phyloP scores from a whole-genome alignment of 345 rosid genomes.

The Melaleuca alternifolia region DNA sequence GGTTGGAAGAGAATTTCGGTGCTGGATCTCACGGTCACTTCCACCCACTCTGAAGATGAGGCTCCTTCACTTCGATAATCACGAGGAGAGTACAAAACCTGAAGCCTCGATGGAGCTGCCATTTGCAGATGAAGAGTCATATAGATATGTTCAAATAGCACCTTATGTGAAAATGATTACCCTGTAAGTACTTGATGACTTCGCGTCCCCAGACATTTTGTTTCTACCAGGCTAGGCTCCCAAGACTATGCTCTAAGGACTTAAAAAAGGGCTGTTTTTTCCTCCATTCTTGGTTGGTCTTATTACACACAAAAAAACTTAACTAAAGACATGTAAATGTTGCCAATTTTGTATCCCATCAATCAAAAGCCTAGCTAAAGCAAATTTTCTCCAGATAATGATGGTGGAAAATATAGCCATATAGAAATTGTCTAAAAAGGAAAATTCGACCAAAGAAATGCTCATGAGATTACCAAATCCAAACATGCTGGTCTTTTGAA shows the following conservation, averaged over 20 bases:
- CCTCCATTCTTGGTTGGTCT: neutral
- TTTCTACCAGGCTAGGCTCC: neutral
- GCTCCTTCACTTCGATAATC: slow-evolving; percentile 79
- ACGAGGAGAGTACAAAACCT: slow-evolving; percentile 62
- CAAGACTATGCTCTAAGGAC: neutral
- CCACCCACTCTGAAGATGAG: slow-evolving; percentile 64
- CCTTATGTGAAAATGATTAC: neutral
- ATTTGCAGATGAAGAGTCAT: neutral
- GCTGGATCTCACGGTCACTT: slow-evolving; percentile 64
- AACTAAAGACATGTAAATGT: neutral
- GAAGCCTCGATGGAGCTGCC: slow-evolving; percentile 75
- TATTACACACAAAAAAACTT: neutral
- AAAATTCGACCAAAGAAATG: neutral
- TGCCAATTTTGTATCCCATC: neutral
- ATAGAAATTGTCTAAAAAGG: neutral
- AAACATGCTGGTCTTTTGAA: slow-evolving; percentile 86
- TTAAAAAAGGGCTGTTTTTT: neutral
- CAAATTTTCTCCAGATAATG: neutral
- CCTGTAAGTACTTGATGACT: neutral
- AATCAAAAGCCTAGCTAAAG: neutral
- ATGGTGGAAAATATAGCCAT: neutral
- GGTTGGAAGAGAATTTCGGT: slow-evolving; percentile 73
- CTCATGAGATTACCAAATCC: slow-evolving; percentile 54
- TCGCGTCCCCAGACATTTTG: neutral
- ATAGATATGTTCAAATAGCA: neutral